Conservation (phyloP, 306 rosid genomes). For the Cyclanthera cordifolia region DNA sequence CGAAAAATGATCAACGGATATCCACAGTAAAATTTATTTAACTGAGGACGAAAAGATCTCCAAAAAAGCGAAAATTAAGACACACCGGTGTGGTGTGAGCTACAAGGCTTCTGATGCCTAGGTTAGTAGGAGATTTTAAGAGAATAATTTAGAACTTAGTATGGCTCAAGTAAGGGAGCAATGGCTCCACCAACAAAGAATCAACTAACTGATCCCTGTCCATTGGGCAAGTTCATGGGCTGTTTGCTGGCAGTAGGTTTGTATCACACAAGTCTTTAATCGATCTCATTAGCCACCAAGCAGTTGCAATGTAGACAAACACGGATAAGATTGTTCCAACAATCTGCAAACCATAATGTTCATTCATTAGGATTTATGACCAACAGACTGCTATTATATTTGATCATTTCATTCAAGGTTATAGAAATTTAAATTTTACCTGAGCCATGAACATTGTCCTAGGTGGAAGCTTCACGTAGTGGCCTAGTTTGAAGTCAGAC, state of each 20-base stretch:
- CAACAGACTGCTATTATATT: neutral
- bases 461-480: conserved; percentile 94
- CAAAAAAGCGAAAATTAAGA: too few relatives aligned
- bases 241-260: conserved; percentile 28
- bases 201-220: conserved; percentile 47
- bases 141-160: too few relatives aligned
- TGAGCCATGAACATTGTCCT: conserved; percentile 86
- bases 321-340: conserved; percentile 56
- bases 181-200: conserved; percentile 66
- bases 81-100: too few relatives aligned
- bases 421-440: conserved; percentile 27
- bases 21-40: too few relatives aligned
- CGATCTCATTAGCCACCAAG: conserved; percentile 72
- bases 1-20: too few relatives aligned
- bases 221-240: conserved; percentile 78
- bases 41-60: too few relatives aligned
- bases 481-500: conserved; percentile 76
- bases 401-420: neutral
- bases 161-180: conserved; percentile 55
- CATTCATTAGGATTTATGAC: neutral
- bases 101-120: too few relatives aligned
- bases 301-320: conserved; percentile 40
- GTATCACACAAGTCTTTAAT: conserved; percentile 63
- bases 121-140: too few relatives aligned
- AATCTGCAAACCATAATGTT: conserved; percentile 23